Base-by-base conservation (phyloP, 768 basidiomycete species). In the Clitopilus passeckerianus region DNA sequence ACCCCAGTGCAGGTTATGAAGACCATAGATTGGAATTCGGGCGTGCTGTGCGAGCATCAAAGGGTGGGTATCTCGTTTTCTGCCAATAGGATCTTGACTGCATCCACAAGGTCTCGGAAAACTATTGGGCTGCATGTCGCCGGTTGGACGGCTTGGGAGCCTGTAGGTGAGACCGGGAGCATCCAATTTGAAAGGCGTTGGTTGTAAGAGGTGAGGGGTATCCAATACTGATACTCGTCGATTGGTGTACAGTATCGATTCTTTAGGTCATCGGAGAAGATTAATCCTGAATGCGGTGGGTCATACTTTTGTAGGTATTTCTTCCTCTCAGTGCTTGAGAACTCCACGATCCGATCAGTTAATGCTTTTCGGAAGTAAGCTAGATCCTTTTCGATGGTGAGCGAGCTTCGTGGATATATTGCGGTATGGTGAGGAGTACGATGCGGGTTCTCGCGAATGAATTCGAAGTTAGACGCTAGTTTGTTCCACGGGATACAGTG, bases 11-110 rank as follows among this genome's bases (percentile, higher is more conserved):
- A 75, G 53, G 2, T 62, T n/a, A 7, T 66, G 63, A 10, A 77
- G 69, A 6, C 56, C n/a, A 1, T n/a, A 14, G 10, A 79, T 65
- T 0, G 72, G 71, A 6, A 75, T 64, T 14, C 55, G 34, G 8
- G 77, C 75, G 58, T 77, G 76, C 9, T 71, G 67, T 6, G 74
- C 74, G 24, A 78, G 66, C 69, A 72, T 73, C 2, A 78, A 61
- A 77, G 69, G 6, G 61, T 53, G 1, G 60, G 59, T 57, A 75
- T 65, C 27, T 74, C 59, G 59, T 74, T 75, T 54, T 74, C 73
- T 34, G 66, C 60, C 6, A 77, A 59, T 15, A 77, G 70, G 22
- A 75, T 64, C 54, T 75, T 76, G 37, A 76, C 68, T 0, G 72
- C 73, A 14, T 75, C 72, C 0, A 72, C 72, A 5, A 77, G 65